phyloP scores from a whole-genome alignment of 75 land plant species.

The Pinus albicaulis region DNA sequence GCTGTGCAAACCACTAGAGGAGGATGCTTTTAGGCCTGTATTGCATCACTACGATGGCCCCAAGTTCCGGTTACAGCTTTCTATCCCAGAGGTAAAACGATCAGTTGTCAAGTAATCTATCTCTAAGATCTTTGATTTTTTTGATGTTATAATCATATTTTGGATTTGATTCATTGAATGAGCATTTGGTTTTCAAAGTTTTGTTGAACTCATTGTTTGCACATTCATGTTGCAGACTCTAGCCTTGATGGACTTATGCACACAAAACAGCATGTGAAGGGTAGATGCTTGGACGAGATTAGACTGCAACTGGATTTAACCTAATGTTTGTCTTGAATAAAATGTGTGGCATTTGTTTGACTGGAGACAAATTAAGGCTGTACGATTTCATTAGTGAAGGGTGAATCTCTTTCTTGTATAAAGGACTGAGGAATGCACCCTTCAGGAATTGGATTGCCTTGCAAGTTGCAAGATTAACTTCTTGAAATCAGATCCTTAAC shows the following conservation, averaged over 20 bases:
- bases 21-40: conserved; percentile 87
- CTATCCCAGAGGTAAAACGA: conserved; percentile 22
- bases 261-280: conserved; percentile 23
- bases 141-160: not conserved
- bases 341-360: not conserved
- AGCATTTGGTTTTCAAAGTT: not conserved
- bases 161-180: not conserved
- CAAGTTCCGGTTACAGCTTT: conserved; percentile 74
- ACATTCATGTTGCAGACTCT: conserved; percentile 30
- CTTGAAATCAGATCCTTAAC: conserved; percentile 1
- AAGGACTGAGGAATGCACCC: conserved; percentile 4
- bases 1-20: conserved; percentile 77
- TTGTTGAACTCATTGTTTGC: not conserved
- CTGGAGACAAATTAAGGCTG: not conserved
- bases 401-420: conserved; percentile 10
- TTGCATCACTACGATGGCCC: conserved; percentile 94
- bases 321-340: not conserved
- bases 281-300: not conserved
- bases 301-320: not conserved
- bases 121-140: not conserved
- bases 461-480: not conserved
- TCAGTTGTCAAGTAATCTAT: not conserved
- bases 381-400: conserved; percentile 3
- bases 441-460: conserved; percentile 7
- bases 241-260: conserved; percentile 38